These are phyloP conservation scores for Elsinoe perseae DNA, from an alignment of 2,329 filamentous ascomycete species.

Conservation along the genomic window DNA sequence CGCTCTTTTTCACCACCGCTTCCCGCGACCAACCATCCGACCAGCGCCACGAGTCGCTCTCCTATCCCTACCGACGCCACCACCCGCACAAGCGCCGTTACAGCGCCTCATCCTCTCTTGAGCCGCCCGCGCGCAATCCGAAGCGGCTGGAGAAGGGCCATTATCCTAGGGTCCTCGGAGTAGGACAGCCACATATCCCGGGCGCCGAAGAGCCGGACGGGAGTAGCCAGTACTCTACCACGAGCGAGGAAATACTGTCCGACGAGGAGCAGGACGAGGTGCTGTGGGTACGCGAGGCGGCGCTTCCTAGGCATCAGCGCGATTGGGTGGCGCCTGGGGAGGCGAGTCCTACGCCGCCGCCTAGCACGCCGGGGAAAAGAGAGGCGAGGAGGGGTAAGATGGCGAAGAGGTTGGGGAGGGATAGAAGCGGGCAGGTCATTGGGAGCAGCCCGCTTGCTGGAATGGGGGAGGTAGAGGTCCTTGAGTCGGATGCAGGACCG, in stretches of 20 bases:
- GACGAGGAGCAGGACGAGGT: slow-evolving; percentile 22
- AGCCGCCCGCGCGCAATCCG: slow-evolving; percentile 25
- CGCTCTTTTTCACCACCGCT: slow-evolving; percentile 33
- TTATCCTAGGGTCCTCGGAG: background rate
- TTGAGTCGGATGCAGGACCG: background rate
- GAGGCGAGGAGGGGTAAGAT: slow-evolving; percentile 20
- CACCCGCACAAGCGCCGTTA: slow-evolving; percentile 20
- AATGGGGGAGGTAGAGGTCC: background rate
- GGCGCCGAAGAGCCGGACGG: background rate
- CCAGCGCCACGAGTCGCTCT: background rate
- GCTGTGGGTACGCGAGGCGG: slow-evolving; percentile 20
- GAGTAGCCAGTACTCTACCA: slow-evolving; percentile 4
- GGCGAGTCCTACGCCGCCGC: slow-evolving; percentile 30
- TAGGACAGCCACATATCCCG: background rate
- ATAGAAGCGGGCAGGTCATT: slow-evolving; percentile 14
- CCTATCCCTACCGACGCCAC: background rate
- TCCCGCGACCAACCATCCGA: slow-evolving; percentile 14
- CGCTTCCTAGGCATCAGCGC: slow-evolving; percentile 26
- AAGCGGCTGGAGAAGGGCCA: slow-evolving; percentile 22
- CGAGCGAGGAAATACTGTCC: slow-evolving; percentile 18
- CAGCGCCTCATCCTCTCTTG: slow-evolving; percentile 25
- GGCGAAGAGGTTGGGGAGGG: slow-evolving; percentile 15
- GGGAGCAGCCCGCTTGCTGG: slow-evolving; percentile 4
- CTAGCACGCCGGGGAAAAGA: slow-evolving; percentile 19
- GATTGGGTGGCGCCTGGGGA: slow-evolving; percentile 29